Percentiles rank a stretch among this genome's conserved stretches.
Evolutionary conservation across 2,329 filamentous ascomycete genomes (phyloP).

Genomic region (Arthroderma uncinatum): DNA sequence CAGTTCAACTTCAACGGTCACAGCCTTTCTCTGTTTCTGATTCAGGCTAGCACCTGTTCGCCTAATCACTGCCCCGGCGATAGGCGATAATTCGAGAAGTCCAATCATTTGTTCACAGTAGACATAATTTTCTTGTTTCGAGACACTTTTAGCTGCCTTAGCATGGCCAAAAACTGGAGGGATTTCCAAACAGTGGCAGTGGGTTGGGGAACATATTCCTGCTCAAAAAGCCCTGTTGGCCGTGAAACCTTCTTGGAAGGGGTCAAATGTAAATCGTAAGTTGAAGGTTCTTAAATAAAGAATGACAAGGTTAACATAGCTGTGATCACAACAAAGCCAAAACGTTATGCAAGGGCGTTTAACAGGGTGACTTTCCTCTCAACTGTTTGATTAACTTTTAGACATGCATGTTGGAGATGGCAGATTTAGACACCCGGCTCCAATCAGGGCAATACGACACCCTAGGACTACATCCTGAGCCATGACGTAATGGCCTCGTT

Average conservation of each 20-base stretch:
- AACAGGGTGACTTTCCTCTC: constrained; percentile 42
- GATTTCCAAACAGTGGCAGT: constrained; percentile 57
- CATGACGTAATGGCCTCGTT: constrained; percentile 45
- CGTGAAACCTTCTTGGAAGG: constrained; percentile 40
- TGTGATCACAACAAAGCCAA: constrained; percentile 35
- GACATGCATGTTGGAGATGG: background rate
- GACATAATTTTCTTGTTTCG: constrained; percentile 51
- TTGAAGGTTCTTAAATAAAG: too few species aligned
- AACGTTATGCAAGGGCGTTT: constrained; percentile 37
- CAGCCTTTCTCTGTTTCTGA: constrained; percentile 55
- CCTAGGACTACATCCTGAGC: constrained; percentile 66
- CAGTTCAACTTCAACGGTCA: constrained; percentile 53
- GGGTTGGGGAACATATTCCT: constrained; percentile 57
- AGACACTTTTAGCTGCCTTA: constrained; percentile 50
- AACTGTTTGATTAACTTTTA: background rate
- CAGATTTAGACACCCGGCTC: constrained; percentile 35
- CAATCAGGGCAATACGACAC: constrained; percentile 69
- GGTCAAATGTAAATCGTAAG: constrained; percentile 19
- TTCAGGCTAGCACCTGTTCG: constrained; percentile 49
- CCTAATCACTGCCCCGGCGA: constrained; percentile 56
- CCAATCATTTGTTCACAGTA: constrained; percentile 60
- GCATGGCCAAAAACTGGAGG: constrained; percentile 52
- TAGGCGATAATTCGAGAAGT: constrained; percentile 55
- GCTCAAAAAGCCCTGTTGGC: constrained; percentile 47
- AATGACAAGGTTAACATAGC: constrained; percentile 20